Conservation (phyloP, 768 basidiomycete genomes). For the Cyathus striatus region DNA sequence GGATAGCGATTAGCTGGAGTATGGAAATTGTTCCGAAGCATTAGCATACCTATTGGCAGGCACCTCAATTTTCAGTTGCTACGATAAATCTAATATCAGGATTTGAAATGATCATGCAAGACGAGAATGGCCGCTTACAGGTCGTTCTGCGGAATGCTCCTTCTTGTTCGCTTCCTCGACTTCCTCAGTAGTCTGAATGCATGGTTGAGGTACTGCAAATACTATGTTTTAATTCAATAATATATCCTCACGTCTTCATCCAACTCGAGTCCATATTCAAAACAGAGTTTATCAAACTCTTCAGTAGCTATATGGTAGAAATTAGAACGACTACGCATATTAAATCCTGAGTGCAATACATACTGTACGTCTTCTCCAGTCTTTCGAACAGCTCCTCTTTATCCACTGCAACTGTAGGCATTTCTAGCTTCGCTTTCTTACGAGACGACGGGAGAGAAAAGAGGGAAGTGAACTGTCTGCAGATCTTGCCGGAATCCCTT, state of each 20-base stretch:
- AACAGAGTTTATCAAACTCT: conserved; percentile 92
- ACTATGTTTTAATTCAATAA: neutral
- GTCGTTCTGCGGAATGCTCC: conserved; percentile 80
- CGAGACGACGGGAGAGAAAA: conserved; percentile 11
- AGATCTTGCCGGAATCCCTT: too few species aligned
- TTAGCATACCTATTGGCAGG: conserved; percentile 84
- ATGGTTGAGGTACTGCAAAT: conserved; percentile 2
- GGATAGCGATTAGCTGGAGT: conserved; percentile 6
- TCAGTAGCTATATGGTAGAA: conserved; percentile 62
- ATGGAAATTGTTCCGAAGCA: conserved; percentile 4
- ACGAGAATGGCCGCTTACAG: conserved; percentile 43
- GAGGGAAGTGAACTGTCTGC: neutral
- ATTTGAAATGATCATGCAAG: conserved; percentile 1
- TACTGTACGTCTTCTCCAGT: conserved; percentile 81
- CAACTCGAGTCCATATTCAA: conserved; percentile 95
- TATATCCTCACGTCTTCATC: conserved; percentile 83
- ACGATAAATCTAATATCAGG: conserved; percentile 3
- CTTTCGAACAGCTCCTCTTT: conserved; percentile 91
- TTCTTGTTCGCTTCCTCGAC: conserved; percentile 80
- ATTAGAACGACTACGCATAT: neutral
- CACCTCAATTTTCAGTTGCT: conserved; percentile 99
- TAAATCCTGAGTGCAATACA: conserved; percentile 11
- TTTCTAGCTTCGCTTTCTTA: conserved; percentile 20
- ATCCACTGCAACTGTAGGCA: conserved; percentile 96
- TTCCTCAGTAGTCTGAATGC: conserved; percentile 75